Evolutionary conservation across 768 basidiomycete species (phyloP).

Genomic region (Strobilomyces confusus): DNA sequence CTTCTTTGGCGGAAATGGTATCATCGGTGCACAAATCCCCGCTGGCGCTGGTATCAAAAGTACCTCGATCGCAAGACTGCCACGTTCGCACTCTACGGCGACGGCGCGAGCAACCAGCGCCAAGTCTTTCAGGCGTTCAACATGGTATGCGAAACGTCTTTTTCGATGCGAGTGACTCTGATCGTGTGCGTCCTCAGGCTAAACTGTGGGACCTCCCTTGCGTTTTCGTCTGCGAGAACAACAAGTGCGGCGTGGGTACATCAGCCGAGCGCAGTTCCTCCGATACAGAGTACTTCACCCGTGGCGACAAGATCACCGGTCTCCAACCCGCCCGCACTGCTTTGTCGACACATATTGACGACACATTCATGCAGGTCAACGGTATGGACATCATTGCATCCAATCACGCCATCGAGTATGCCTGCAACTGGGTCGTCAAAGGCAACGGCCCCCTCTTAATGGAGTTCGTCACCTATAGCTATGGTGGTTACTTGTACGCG

Average conservation of each 20-base stretch:
- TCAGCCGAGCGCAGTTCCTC: constrained; percentile 89
- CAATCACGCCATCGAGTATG: constrained; percentile 76
- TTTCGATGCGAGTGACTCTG: neutral
- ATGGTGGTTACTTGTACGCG: constrained; percentile 92
- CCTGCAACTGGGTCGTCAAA: constrained; percentile 80
- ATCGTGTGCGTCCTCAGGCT: constrained; percentile 46
- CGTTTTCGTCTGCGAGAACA: constrained; percentile 97
- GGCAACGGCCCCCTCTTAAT: constrained; percentile 89
- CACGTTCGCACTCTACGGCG: constrained; percentile 94
- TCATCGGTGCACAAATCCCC: constrained; percentile 98
- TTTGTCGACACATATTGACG: neutral
- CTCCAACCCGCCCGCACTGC: constrained; percentile 65
- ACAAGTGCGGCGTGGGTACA: constrained; percentile 99
- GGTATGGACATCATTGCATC: constrained; percentile 98
- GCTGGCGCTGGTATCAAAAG: constrained; percentile 93
- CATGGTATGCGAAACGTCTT: constrained; percentile 62
- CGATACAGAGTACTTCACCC: constrained; percentile 94
- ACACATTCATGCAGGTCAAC: constrained; percentile 58
- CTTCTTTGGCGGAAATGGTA: constrained; percentile 99
- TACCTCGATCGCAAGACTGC: constrained; percentile 70
- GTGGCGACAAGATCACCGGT: constrained; percentile 96
- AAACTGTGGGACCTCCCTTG: constrained; percentile 94
- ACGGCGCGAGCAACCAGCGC: constrained; percentile 97
- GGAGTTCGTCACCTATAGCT: constrained; percentile 98
- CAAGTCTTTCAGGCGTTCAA: constrained; percentile 99